Base-by-base conservation (phyloP, 768 basidiomycete genomes). In the Lactarius hatsudake region DNA sequence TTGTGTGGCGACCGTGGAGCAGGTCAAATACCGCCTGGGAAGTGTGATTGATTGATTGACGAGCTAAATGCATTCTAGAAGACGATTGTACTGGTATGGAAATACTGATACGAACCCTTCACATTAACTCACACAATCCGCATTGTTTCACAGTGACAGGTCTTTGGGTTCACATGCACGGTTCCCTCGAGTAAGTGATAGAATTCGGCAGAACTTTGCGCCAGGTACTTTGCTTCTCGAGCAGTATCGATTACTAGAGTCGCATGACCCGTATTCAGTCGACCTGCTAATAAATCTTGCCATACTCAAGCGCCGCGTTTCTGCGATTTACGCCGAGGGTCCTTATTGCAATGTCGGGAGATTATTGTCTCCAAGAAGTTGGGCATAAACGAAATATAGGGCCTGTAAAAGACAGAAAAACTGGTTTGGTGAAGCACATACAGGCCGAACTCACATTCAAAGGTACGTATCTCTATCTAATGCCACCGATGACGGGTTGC, bases 401-500 rank as follows among this genome's bases (percentile, higher is more conserved):
- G 42, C 42, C 42, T 6, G 42, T 30, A 30, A 30, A 30, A 43
- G 18, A 20, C 42, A 43, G 18, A 43, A 43, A n/a, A n/a, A 17
- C 28, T 30, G 2, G 17, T 42, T 15, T n/a, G 43, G 43, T 45
- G 43, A 45, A 20, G 20, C 2, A 45, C 42, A 30, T 30, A 30
- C 28, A 30, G 28, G 28, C 28, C 42, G 12, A 20, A 43, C 42
- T 36, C 36, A 36, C 10, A 36, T 36, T 10, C 36, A 12, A 10
- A 9, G 10, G 36, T 36, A 36, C 36, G 28, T 30, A 30, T 30
- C 28, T 30, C 28, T 30, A 30, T 30, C 28, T 30, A 30, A 3
- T 30, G 28, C 28, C 28, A 30, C 28, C 28, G 28, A 30, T 30
- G 28, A 30, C 28, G 32, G 85, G 81, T 73, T 97, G 94, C 0